Evolutionary conservation across 2,329 filamentous ascomycete species (phyloP).

Genomic region (Monilinia fructigena): DNA sequence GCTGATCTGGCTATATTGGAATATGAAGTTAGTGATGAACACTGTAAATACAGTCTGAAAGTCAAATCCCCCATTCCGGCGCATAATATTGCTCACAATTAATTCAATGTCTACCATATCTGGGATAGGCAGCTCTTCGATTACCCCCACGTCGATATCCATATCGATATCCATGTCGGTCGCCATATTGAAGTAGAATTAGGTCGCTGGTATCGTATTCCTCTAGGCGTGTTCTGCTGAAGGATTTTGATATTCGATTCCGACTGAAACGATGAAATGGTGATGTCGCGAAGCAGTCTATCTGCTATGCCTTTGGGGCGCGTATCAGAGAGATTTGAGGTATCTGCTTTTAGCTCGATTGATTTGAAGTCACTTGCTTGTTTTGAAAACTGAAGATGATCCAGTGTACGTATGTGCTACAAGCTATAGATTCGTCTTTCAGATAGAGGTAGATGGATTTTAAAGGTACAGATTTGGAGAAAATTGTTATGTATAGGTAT

Average conservation of each 20-base stretch:
- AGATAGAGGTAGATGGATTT: background rate
- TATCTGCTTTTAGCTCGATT: background rate
- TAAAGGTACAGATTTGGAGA: background rate
- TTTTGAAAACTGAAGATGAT: background rate
- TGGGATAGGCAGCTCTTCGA: conserved; percentile 39
- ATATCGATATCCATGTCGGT: conserved; percentile 70
- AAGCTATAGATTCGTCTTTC: background rate
- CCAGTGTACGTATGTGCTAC: background rate
- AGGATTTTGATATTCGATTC: background rate
- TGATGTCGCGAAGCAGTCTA: background rate
- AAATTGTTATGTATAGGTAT: background rate
- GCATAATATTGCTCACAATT: conserved; percentile 12
- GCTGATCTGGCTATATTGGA: conserved; percentile 26
- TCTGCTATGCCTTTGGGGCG: background rate
- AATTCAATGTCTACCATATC: conserved; percentile 23
- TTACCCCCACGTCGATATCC: conserved; percentile 64
- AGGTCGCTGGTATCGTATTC: background rate
- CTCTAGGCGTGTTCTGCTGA: background rate
- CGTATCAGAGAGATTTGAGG: background rate
- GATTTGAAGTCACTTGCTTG: background rate
- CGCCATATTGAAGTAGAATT: conserved; percentile 31
- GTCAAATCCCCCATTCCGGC: background rate
- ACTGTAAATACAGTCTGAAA: background rate
- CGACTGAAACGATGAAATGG: background rate
- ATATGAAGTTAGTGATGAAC: background rate